Evolutionary conservation across 176 grass and related monocot species (phyloP), one percentile per base, ranked within the genome.

Genomic region (Poa annua): DNA sequence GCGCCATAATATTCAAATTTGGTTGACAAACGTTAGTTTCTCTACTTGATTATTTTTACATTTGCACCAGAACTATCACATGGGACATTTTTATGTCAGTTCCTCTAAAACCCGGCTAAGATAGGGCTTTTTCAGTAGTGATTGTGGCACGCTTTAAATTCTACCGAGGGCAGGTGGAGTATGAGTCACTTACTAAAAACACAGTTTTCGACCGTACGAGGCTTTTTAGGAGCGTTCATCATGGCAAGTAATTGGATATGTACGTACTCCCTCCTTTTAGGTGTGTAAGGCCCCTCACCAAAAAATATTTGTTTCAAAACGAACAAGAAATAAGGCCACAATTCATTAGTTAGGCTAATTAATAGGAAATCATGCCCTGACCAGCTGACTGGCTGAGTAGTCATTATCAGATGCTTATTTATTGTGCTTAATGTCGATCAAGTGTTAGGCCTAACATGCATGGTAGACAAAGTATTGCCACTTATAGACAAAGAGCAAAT

Each of bases 141-240:
- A 24, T 59, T 11, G 55, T 59, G 11, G n/a, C 55, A 59, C 55
- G 24, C 55, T 4, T 57, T 22, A 22, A 57, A n/a, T 57, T 21
- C 54, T 22, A 57, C 54, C 3, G 11, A 22, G 20, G 12, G 44
- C 10, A 47, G 47, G 14, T 3, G 0, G 13, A 50, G 48, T 44
- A 36, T 20, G n/a, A 24, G n/a, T 24, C 39, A 25, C 35, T 70
- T 14, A 22, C 36, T 24, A 1, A 22, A 44, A 10, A 45, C 69
- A 49, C 69, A 49, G 8, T 72, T 72, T 72, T 72, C 45, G n/a
- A 15, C 6, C n/a, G n/a, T n/a, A 73, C 44, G 42, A 48, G 68
- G n/a, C 59, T 47, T 47, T 16, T 1, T 9, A 29, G 42, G 24
- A 76, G 11, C 51, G 19, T 56, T 21, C 51, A 56, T 5, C 0